Evolutionary conservation across 305 asterid species (phyloP), one percentile per base, ranked within the genome.

Genomic region (Solanum hybrid): DNA sequence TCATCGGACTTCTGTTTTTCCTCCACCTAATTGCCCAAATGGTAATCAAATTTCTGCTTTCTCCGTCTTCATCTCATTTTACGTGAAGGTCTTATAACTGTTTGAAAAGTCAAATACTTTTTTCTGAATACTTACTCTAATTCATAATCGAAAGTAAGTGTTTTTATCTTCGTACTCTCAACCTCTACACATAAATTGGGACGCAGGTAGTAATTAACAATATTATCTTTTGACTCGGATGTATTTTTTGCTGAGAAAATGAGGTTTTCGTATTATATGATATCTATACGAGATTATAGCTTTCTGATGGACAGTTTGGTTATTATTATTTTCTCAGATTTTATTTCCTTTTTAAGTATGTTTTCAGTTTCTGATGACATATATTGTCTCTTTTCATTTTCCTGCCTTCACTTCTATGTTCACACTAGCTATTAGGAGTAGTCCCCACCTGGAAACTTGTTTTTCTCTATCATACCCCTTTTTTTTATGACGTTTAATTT

Each of bases 11-110:
- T 86, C 93, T 57, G 45, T 76, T 87, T 90, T 90, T 75, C 75
- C 76, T 17, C 92, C 95, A 15, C 86, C 93, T 32, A 77, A 32
- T 77, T 92, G 82, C 31, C 95, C 93, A 2, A 94, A 94, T 89
- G 96, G 97, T 96, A 87, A 11, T 4, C 3, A 1, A 3, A 15
- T 3, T 27, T 32, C 9, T 33, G 0, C 33, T 76, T 31, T 33
- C 2, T n/a, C 4, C 26, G 1, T 33, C 0, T 17, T 17, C 24
- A 57, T 57, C 10, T 24, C 51, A 34, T 34, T 33, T 79, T 33
- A 10, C 0, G 6, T 33, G 41, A 33, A 33, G 6, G 1, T 78
- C 5, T 32, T 77, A 32, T 32, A 10, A n/a, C 6, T 10, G 6
- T n/a, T n/a, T n/a, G 15, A 24, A 70, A 70, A n/a, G 15, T 24